These are phyloP conservation scores for Cytospora schulzeri DNA, from an alignment of 2,329 filamentous ascomycete genomes.

Conservation along the genomic window DNA sequence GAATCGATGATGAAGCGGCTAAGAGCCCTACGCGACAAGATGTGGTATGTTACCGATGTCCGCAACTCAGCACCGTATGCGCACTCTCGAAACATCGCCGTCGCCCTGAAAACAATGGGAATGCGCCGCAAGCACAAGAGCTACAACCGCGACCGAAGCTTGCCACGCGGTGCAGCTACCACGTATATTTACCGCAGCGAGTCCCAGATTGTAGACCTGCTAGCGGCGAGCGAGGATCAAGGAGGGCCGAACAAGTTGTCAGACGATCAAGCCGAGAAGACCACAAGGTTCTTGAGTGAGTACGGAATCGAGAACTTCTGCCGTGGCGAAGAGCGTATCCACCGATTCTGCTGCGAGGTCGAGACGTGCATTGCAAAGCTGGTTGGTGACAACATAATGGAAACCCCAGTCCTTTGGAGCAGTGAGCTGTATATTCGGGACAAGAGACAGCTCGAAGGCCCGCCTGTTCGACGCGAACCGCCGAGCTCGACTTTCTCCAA, in stretches of 20 bases:
- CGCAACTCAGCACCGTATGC: slow-evolving; percentile 87
- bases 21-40: slow-evolving; percentile 83
- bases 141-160: slow-evolving; percentile 51
- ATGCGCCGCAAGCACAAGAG: slow-evolving; percentile 59
- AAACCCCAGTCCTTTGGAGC: slow-evolving; percentile 88
- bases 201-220: slow-evolving; percentile 81
- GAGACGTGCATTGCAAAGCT: slow-evolving; percentile 84
- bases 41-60: slow-evolving; percentile 98
- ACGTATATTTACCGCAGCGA: slow-evolving; percentile 78
- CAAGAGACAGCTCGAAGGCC: slow-evolving; percentile 60
- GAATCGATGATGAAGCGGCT: slow-evolving; percentile 75
- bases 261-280: slow-evolving; percentile 91
- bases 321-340: slow-evolving; percentile 90
- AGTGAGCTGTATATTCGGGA: slow-evolving; percentile 86
- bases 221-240: slow-evolving; percentile 80
- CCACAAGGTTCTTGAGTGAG: slow-evolving; percentile 77
- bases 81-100: slow-evolving; percentile 80
- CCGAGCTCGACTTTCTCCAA: slow-evolving; percentile 49
- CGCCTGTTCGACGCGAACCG: slow-evolving; percentile 45
- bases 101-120: slow-evolving; percentile 90
- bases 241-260: slow-evolving; percentile 93
- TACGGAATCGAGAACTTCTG: slow-evolving; percentile 91
- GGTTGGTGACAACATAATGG: slow-evolving; percentile 79
- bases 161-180: slow-evolving; percentile 46
- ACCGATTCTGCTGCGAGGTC: slow-evolving; percentile 89